Percentiles rank a stretch among this genome's conserved stretches.
Conservation (phyloP, 2,329 filamentous ascomycete genomes). For the Diaporthe ampelina region DNA sequence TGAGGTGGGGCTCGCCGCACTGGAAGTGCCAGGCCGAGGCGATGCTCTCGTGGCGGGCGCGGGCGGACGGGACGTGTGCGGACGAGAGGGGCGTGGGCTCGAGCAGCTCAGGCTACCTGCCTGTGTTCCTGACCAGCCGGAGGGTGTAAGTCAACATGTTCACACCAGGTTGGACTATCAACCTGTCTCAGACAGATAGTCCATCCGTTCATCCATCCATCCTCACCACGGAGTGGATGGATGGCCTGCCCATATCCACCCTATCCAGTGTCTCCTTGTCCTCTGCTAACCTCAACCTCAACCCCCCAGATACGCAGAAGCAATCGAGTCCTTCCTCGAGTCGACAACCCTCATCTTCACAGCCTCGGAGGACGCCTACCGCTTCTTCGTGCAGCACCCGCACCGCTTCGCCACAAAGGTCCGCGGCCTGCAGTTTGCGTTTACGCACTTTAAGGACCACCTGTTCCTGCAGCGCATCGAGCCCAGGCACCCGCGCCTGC, state of each 20-base stretch:
- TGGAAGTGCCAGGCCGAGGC: constrained; percentile 46
- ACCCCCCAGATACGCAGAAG: constrained; percentile 44
- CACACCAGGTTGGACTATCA: no score
- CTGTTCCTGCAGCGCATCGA: constrained; percentile 44
- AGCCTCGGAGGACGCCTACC: constrained; percentile 45
- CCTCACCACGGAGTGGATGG: no score
- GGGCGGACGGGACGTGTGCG: constrained; percentile 33
- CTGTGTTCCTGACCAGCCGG: constrained; percentile 46
- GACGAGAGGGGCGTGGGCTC: constrained; percentile 10
- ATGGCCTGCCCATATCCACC: no score
- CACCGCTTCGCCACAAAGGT: constrained; percentile 41
- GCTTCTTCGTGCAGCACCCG: constrained; percentile 45
- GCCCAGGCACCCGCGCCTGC: constrained; percentile 35
- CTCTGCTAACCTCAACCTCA: background rate
- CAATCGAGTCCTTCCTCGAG: constrained; percentile 45
- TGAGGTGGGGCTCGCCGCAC: constrained; percentile 45
- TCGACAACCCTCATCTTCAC: constrained; percentile 47
- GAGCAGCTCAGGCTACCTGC: constrained; percentile 40
- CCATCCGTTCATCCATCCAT: no score
- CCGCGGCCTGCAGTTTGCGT: constrained; percentile 44
- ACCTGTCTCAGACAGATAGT: no score
- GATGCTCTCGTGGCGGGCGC: constrained; percentile 44
- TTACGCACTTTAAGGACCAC: constrained; percentile 45
- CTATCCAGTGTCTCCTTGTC: background rate
- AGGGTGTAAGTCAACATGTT: constrained; percentile 45